Conservation (phyloP, 2,329 filamentous ascomycete genomes). For the Penicillium hordei region DNA sequence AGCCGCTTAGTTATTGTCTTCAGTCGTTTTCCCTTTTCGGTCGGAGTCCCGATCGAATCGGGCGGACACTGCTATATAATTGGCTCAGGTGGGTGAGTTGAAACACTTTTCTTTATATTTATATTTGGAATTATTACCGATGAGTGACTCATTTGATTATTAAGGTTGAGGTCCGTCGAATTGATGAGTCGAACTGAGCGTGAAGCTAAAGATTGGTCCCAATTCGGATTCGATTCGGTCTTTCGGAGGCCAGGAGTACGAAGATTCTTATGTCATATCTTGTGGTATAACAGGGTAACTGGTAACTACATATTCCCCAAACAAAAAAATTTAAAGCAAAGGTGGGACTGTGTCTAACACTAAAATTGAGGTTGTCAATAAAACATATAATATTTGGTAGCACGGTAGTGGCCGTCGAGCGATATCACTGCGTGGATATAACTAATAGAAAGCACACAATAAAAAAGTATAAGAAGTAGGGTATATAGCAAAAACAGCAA, state of each 20-base stretch:
- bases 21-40: slow-evolving; percentile 3
- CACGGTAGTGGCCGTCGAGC: neutral
- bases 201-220: no score
- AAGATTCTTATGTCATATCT: no score
- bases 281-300: no score
- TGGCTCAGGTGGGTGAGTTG: no score
- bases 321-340: neutral
- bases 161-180: no score
- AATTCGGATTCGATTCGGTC: no score
- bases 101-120: no score
- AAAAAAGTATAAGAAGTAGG: slow-evolving; percentile 3
- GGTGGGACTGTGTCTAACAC: neutral
- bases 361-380: neutral
- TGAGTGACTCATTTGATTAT: neutral
- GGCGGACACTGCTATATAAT: neutral
- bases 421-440: neutral
- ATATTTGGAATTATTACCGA: neutral
- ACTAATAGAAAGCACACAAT: neutral
- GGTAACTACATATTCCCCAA: no score
- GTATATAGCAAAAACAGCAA: slow-evolving; percentile 6
- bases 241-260: no score
- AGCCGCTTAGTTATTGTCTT: neutral
- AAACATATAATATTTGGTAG: neutral
- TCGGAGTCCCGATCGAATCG: neutral
- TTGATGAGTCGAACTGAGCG: no score